These are phyloP conservation scores for Naematelia encephala DNA, from an alignment of 768 basidiomycete genomes.

Conservation along the genomic window DNA sequence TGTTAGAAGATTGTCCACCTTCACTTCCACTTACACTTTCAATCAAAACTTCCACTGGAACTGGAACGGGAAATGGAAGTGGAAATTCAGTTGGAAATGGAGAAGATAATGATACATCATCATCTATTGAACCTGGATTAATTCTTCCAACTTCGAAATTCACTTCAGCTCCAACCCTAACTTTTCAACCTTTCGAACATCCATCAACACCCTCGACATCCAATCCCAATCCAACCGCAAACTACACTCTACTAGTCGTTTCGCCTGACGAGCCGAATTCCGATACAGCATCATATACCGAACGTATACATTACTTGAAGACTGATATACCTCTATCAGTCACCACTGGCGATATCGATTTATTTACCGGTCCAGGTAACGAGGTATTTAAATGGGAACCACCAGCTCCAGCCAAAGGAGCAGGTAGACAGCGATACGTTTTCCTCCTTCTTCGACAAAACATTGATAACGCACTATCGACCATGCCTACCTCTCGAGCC, in stretches of 20 bases:
- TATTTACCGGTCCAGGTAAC: conserved; percentile 24
- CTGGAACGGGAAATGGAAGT: too few relatives aligned
- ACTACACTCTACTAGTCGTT: conserved; percentile 81
- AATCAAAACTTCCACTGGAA: conserved; percentile 6
- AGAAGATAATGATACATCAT: too few relatives aligned
- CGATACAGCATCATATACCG: conserved; percentile 58
- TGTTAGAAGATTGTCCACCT: conserved; percentile 68
- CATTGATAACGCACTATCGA: not conserved
- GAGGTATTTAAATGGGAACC: conserved; percentile 64
- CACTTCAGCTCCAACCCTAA: conserved; percentile 64
- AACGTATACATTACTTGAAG: conserved; percentile 51
- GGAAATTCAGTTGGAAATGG: too few relatives aligned
- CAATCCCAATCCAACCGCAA: conserved; percentile 53
- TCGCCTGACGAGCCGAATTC: conserved; percentile 88
- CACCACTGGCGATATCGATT: conserved; percentile 29
- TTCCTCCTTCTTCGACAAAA: conserved; percentile 69
- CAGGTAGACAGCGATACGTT: conserved; percentile 85
- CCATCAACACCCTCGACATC: conserved; percentile 25
- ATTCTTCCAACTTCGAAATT: conserved; percentile 54
- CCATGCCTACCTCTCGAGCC: conserved; percentile 7
- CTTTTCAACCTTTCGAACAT: conserved; percentile 73
- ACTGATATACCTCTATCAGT: conserved; percentile 55
- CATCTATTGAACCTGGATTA: conserved; percentile 28
- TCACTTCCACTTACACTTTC: conserved; percentile 67
- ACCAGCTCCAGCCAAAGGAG: conserved; percentile 85